Percentiles rank a stretch among this genome's conserved stretches.
phyloP scores from a whole-genome alignment of 2,329 filamentous ascomycete species.

The Triangularia verruculosa region DNA sequence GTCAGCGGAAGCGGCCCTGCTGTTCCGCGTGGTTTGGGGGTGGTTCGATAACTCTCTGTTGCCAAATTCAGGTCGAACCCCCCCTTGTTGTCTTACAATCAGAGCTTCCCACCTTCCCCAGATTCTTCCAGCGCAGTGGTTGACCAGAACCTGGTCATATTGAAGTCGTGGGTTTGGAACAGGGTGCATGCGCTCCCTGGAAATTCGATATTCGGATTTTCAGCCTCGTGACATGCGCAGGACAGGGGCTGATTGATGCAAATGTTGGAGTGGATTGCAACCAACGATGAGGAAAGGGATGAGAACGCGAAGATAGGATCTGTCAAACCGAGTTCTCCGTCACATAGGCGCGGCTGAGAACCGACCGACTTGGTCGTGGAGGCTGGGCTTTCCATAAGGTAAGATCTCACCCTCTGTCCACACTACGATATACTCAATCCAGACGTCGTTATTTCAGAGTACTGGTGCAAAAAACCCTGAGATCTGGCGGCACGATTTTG shows the following conservation, averaged over 20 bases:
- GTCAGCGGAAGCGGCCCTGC: constrained; percentile 23
- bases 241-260: not conserved
- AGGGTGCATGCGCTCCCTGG: not conserved
- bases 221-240: constrained; percentile 5
- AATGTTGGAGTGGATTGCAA: not conserved
- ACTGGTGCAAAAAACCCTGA: not conserved
- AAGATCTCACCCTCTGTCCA: not conserved
- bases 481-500: not conserved
- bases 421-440: not conserved
- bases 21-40: constrained; percentile 23
- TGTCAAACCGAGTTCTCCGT: not conserved
- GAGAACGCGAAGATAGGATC: not conserved
- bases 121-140: not conserved
- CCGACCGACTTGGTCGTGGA: too few relatives aligned
- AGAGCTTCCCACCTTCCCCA: not conserved
- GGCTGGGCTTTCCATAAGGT: not conserved
- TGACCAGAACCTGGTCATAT: not conserved
- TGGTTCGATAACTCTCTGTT: constrained; percentile 20
- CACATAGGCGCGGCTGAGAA: not conserved
- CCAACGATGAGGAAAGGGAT: not conserved
- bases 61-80: constrained; percentile 15
- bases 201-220: constrained; percentile 1
- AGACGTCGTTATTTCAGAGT: not conserved
- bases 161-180: not conserved
- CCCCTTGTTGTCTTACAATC: not conserved